Evolutionary conservation across 2,329 filamentous ascomycete genomes (phyloP), one percentile per base, ranked within the genome.

Genomic region (Lasiodiplodia gonubiensis): DNA sequence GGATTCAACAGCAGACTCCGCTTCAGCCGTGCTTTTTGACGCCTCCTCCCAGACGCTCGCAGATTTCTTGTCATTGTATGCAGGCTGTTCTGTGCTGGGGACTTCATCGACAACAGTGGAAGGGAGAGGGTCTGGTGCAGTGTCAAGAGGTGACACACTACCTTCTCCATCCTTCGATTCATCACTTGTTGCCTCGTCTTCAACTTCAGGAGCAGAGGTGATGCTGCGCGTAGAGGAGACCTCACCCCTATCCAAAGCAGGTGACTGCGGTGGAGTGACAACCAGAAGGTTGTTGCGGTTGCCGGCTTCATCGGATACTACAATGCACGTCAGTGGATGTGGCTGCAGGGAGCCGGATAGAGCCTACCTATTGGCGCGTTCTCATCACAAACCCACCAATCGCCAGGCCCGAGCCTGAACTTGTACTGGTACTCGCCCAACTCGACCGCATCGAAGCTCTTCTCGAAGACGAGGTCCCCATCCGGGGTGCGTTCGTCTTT

Each of bases 301-400:
- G 54, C 86, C 85, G 8, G 72, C 70, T n/a, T 81, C 79, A 72
- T 87, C 86, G 21, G 81, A 81, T 25, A 81, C 85, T 86, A 68
- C n/a, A 27, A 11, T 64, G 69, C 42, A 51, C 77, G 39, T 67
- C 25, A 78, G 73, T 60, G 39, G 49, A n/a, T 18, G 52, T 16
- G 23, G 25, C 33, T 60, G 37, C 27, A 27, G 37, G 46, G 30
- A 27, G 1, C 10, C 51, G 21, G n/a, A 7, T n/a, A 35, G 52
- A 16, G 35, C 42, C 23, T 81, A 91, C 89, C 83, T 66, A 83
- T 88, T 16, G 87, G 85, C 65, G 84, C 82, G 53, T 81, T 81
- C 68, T 92, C 88, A 71, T 93, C 87, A 54, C 92, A 77, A 27
- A 88, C 82, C 90, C 90, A 92, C 87, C 88, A 91, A 70, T 91